Evolutionary conservation across 2,329 filamentous ascomycete species (phyloP).

Genomic region (Calycina herbarum): DNA sequence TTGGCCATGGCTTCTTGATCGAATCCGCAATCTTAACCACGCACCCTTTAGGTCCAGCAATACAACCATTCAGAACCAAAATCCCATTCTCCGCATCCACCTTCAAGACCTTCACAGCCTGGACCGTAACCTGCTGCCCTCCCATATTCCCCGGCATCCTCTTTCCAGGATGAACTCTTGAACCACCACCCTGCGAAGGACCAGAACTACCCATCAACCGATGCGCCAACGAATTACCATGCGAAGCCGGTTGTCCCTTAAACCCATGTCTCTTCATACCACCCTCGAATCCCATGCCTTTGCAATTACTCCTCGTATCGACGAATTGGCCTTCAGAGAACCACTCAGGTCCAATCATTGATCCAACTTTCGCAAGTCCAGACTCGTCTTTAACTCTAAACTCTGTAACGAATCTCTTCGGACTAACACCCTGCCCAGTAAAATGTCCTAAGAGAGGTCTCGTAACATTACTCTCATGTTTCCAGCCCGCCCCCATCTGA

Average conservation of each 20-base stretch:
- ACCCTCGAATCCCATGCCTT: conserved; percentile 92
- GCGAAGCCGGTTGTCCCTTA: conserved; percentile 81
- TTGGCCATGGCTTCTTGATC: conserved; percentile 78
- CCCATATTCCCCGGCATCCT: conserved; percentile 98
- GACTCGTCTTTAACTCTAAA: conserved; percentile 76
- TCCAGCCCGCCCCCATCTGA: conserved; percentile 79
- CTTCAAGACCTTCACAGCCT: conserved; percentile 87
- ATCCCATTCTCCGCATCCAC: conserved; percentile 85
- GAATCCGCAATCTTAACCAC: conserved; percentile 86
- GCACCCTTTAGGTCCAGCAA: conserved; percentile 85
- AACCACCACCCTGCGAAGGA: conserved; percentile 87
- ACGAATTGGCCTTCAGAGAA: conserved; percentile 89
- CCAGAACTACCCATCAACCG: conserved; percentile 88
- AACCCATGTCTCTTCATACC: conserved; percentile 98
- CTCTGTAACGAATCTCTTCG: conserved; percentile 81
- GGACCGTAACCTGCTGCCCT: conserved; percentile 80
- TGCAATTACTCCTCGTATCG: conserved; percentile 75
- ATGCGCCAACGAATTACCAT: conserved; percentile 95
- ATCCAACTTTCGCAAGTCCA: conserved; percentile 75
- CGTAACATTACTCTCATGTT: conserved; percentile 73
- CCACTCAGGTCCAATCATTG: conserved; percentile 80
- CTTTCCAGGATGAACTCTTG: conserved; percentile 90
- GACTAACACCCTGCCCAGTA: conserved; percentile 75
- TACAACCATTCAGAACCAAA: conserved; percentile 81
- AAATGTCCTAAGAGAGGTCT: conserved; percentile 86